Evolutionary conservation across 306 rosid species (phyloP).

Genomic region (Acacia crassicarpa): DNA sequence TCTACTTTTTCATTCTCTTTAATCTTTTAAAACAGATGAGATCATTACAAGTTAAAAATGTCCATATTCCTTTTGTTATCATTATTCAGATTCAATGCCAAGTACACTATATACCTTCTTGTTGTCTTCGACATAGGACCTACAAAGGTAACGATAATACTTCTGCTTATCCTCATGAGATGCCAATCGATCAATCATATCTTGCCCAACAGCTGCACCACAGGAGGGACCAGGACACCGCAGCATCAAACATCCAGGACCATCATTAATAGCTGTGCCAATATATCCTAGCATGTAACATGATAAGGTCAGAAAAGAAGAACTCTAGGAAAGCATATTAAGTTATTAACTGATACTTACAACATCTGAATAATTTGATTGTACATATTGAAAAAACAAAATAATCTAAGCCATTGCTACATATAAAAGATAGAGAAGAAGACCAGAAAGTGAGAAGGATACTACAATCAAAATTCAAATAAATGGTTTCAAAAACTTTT

Average conservation of each 20-base stretch:
- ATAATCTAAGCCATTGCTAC: neutral
- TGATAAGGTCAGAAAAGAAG: neutral
- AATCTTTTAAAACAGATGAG: no score
- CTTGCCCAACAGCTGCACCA: conserved; percentile 76
- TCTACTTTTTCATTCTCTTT: neutral
- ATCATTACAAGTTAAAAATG: neutral
- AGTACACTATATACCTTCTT: conserved; percentile 61
- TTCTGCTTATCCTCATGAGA: conserved; percentile 64
- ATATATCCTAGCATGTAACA: conserved; percentile 59
- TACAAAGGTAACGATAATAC: conserved; percentile 72
- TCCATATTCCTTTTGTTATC: neutral
- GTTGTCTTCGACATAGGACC: conserved; percentile 90
- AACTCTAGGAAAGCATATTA: neutral
- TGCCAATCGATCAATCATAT: conserved; percentile 64
- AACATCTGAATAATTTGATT: conserved; percentile 12
- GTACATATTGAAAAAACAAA: conserved; percentile 1
- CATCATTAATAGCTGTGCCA: conserved; percentile 80
- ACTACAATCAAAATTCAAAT: conserved; percentile 24
- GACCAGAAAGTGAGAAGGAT: neutral
- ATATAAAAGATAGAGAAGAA: conserved; percentile 1
- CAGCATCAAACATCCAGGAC: conserved; percentile 91
- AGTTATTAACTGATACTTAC: neutral
- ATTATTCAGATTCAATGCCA: conserved; percentile 13
- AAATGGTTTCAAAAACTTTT: conserved; percentile 14
- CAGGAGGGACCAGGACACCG: conserved; percentile 93